Evolutionary conservation across 108 stramenopile species (phyloP).

Genomic region (Aurantiochytrium sp.): DNA sequence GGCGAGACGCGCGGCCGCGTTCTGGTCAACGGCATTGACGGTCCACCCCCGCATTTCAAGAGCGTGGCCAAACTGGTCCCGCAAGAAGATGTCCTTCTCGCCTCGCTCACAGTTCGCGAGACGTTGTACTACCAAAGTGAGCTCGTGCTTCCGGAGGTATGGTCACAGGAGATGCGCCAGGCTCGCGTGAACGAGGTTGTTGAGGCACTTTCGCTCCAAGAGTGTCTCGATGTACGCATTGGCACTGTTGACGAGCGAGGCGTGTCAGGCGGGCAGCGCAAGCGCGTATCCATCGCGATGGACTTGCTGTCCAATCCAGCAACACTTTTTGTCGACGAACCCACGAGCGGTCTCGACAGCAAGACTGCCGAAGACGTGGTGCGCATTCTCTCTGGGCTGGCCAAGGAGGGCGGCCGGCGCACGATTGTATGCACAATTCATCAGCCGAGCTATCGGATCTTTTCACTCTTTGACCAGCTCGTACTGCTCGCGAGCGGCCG

Average conservation of each 20-base stretch:
- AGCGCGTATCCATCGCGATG: conserved; percentile 36
- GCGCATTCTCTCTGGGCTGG: neutral
- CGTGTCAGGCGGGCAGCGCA: conserved; percentile 36
- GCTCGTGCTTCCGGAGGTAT: neutral
- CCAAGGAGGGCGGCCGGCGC: neutral
- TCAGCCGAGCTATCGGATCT: conserved; percentile 21
- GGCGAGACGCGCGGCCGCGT: neutral
- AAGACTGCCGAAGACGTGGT: conserved; percentile 17
- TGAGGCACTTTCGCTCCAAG: neutral
- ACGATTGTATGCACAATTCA: conserved; percentile 23
- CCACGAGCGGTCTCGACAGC: neutral
- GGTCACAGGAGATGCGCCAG: neutral
- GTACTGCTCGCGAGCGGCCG: conserved; percentile 20
- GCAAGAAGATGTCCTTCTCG: conserved; percentile 43
- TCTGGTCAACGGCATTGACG: neutral
- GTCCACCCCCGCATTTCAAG: neutral
- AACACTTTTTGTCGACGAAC: conserved; percentile 14
- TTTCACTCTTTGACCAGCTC: neutral
- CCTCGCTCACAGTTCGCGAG: conserved; percentile 31
- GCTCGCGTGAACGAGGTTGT: neutral
- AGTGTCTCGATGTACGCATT: neutral
- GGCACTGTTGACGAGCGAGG: conserved; percentile 11
- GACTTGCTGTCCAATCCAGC: conserved; percentile 24
- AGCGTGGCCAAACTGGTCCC: conserved; percentile 31
- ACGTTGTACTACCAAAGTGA: conserved; percentile 22